Base-by-base conservation (phyloP, 2,329 filamentous ascomycete genomes). In the Orbilia quercus region DNA sequence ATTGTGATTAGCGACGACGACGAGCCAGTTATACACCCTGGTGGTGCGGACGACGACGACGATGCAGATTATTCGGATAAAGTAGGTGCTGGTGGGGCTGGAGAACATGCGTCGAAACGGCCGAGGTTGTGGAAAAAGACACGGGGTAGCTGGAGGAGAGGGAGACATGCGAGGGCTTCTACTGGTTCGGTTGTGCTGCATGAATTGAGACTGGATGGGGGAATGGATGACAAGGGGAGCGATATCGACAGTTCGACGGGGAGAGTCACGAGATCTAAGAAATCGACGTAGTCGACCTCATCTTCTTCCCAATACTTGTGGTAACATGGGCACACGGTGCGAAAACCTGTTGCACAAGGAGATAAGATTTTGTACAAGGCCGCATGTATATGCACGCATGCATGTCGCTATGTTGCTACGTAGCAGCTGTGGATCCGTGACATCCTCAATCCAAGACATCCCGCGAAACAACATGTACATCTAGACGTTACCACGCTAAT, bases 1-100 rank as follows among this genome's bases (percentile, higher is more conserved):
- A 60, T 72, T 28, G 59, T 72, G 36, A 72, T 72, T 44, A 65
- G 53, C 31, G 59, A 72, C 67, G 45, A 55, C 45, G 59, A 55
- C 9, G 53, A 36, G 23, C n/a, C n/a, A n/a, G n/a, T n/a, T n/a
- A n/a, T n/a, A n/a, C n/a, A 28, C 7, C 7, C 7, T 18, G 4
- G n/a, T 23, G 23, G 22, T 2, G 28, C 25, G 40, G 42, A 58
- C 38, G 45, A 65, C 47, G 42, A 55, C 44, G 51, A 59, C 16
- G 23, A 48, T 55, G 25, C 38, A 20, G 53, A 60, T 23, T 36
- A 23, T 28, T 38, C 60, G 38, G 53, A 57, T n/a, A 44, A 44
- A 44, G 22, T 11, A 44, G 38, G 28, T 40, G 48, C 23, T 12
- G 44, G n/a, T n/a, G n/a, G 28, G 9, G 9, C 28, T 31, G 28